Conservation (phyloP, 371 early-diverging fungal species). For the Polyrhizophydium stewartii region DNA sequence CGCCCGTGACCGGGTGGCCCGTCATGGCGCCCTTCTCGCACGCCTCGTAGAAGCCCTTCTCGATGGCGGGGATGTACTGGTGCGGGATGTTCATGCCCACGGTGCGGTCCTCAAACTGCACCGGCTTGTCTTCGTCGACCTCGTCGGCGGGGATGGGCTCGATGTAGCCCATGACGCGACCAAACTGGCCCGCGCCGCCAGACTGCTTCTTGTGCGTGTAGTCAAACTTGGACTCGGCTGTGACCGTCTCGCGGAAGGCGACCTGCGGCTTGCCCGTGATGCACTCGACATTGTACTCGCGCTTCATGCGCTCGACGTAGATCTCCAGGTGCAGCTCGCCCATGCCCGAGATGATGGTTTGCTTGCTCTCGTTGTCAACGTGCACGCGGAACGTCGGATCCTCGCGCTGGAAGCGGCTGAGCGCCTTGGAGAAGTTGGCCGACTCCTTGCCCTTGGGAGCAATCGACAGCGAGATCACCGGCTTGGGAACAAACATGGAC, state of each 20-base stretch:
- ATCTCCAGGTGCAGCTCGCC: slow-evolving; percentile 96
- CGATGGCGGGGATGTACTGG: slow-evolving; percentile 92
- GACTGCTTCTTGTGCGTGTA: slow-evolving; percentile 99
- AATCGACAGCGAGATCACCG: slow-evolving; percentile 92
- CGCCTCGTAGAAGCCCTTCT: slow-evolving; percentile 93
- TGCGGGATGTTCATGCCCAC: slow-evolving; percentile 93
- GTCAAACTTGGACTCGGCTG: slow-evolving; percentile 72
- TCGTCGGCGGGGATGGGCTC: slow-evolving; percentile 68
- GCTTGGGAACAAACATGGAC: slow-evolving; percentile 96
- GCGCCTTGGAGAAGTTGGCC: slow-evolving; percentile 91
- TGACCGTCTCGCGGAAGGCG: slow-evolving; percentile 94
- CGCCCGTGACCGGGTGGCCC: slow-evolving; percentile 85
- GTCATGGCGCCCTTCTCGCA: slow-evolving; percentile 88
- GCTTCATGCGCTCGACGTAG: slow-evolving; percentile 95
- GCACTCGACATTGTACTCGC: slow-evolving; percentile 94
- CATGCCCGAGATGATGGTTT: slow-evolving; percentile 91
- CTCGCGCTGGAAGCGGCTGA: slow-evolving; percentile 93
- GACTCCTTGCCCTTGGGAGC: slow-evolving; percentile 86
- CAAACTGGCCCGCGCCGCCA: slow-evolving; percentile 97
- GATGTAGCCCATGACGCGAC: slow-evolving; percentile 84
- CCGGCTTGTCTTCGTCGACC: slow-evolving; percentile 39
- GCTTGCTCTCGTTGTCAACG: slow-evolving; percentile 89
- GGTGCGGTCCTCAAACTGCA: slow-evolving; percentile 73
- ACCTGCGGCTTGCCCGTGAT: slow-evolving; percentile 94
- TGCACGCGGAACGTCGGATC: slow-evolving; percentile 98